Evolutionary conservation across 495 filamentous ascomycete species (phyloP), one percentile per base, ranked within the genome.

Genomic region (Entonaema liquescens): DNA sequence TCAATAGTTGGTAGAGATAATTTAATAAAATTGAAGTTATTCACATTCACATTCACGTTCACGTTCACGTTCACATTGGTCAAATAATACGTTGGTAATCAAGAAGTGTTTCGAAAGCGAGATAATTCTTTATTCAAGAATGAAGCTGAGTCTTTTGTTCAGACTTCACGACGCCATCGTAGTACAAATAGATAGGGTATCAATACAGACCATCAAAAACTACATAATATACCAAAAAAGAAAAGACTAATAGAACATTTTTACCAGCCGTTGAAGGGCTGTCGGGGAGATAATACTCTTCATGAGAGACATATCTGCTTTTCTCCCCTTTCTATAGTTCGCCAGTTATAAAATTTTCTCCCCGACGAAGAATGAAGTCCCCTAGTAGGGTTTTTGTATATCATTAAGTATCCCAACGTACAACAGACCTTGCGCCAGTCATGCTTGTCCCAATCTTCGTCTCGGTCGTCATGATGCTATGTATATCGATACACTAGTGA

Each of bases 401-500:
- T 65, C 70, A 65, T 59, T 62, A 73, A 65, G 62, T 38, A 59
- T 66, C 61, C 65, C 60, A 73, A 62, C 68, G 57, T 73, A 69
- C 65, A 73, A 63, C 68, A 62, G 52, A 65, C 65, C 62, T 65
- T 69, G 65, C 70, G 70, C 70, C 70, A 59, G 42, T 53, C 62
- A 73, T 73, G 70, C 70, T 47, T 73, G 59, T 62, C 58, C 70
- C 50, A 62, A 55, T 62, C 65, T 57, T 68, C 70, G 53, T 73
- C 65, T 69, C 65, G 47, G 40, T 73, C 70, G 70, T 73, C 65
- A 69, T 69, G 62, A 65, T 73, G 70, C 57, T 66, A 50, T 73
- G 40, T 73, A 64, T 73, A 65, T 65, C 61, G 70, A 62, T 69
- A 69, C 70, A 73, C 50, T 57, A 66, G 38, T 56, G 61, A 47